Evolutionary conservation across 225 moss, liverwort and hornwort genomes (phyloP), one percentile per base, ranked within the genome.

Genomic region (Thuidium tamariscinum): DNA sequence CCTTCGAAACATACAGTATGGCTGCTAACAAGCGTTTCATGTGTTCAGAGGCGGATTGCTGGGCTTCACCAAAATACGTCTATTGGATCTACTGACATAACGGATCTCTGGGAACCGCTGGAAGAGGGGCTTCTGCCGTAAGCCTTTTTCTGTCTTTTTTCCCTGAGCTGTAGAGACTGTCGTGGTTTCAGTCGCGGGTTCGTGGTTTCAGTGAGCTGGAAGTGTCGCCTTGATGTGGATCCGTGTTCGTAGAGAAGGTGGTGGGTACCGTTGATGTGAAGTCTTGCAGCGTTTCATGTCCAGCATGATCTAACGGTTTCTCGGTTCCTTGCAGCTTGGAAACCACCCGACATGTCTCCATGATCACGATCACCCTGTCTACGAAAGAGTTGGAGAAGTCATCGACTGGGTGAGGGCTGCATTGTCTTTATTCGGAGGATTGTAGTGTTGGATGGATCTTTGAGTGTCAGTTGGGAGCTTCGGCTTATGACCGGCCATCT

Each of bases 341-440:
- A 90, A 94, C 94, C 37, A 94, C 94, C 65, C 91, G 94, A 55
- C 94, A 94, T 90, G 94, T 94, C 23, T 94, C 94, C 29, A 93
- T 94, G 94, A 94, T 94, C 64, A 92, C 93, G 49, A 94, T 94
- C 51, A 94, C 91, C 3, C 83, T 94, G 22, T 94, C 94, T 74
- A 94, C 91, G 59, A 93, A 94, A 64, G 94, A 94, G 89, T 89
- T 94, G 90, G 94, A 94, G 89, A 94, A 93, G 83, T 79, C 91
- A 37, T 93, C 94, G 44, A 94, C 94, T 46, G 94, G 94, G 94
- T 94, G 80, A 72, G 88, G 5, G 10, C 55, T 66, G 64, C 59
- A 26, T 49, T n/a, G n/a, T 51, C 17, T 80, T 27, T n/a, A 2
- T 44, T 57, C 11, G 17, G 9, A 71, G 80, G 41, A 19, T 74